Conservation (phyloP, 495 filamentous ascomycete species). For the Astrocystis sublimbata region DNA sequence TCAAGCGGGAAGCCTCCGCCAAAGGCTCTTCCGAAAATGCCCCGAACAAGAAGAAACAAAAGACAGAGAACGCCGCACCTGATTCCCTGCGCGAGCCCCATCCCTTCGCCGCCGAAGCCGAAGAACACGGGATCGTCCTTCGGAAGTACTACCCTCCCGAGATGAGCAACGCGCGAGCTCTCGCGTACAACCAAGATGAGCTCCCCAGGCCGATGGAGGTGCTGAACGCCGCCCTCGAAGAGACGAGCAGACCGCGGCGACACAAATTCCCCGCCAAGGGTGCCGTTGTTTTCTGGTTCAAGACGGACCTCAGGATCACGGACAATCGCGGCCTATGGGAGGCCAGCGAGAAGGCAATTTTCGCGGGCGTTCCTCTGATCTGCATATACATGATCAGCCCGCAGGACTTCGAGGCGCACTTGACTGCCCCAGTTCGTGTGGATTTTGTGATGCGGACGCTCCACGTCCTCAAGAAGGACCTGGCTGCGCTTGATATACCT, state of each 20-base stretch:
- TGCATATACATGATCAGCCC: conserved; percentile 80
- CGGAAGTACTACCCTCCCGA: conserved; percentile 83
- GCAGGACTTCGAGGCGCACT: conserved; percentile 82
- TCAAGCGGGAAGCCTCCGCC: conserved; percentile 24
- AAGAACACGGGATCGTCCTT: conserved; percentile 69
- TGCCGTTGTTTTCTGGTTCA: conserved; percentile 90
- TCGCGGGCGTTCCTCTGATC: conserved; percentile 67
- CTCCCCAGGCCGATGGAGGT: conserved; percentile 70
- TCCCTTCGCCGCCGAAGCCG: conserved; percentile 47
- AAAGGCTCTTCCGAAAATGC: conserved; percentile 27
- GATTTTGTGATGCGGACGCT: conserved; percentile 78
- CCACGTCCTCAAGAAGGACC: conserved; percentile 61
- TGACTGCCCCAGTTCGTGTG: conserved; percentile 68
- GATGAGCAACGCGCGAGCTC: conserved; percentile 75
- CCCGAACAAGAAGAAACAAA: conserved; percentile 29
- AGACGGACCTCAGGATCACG: conserved; percentile 69
- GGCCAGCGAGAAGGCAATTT: conserved; percentile 67
- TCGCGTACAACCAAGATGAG: conserved; percentile 65
- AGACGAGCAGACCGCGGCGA: conserved; percentile 51
- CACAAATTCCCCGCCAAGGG: conserved; percentile 50
- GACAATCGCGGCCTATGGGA: conserved; percentile 75
- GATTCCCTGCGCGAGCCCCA: conserved; percentile 44
- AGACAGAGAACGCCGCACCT: conserved; percentile 14
- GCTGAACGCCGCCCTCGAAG: conserved; percentile 54
- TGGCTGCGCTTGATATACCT: conserved; percentile 74